Evolutionary conservation across 345 rosid genomes (phyloP).

Genomic region (Salix udensis): DNA sequence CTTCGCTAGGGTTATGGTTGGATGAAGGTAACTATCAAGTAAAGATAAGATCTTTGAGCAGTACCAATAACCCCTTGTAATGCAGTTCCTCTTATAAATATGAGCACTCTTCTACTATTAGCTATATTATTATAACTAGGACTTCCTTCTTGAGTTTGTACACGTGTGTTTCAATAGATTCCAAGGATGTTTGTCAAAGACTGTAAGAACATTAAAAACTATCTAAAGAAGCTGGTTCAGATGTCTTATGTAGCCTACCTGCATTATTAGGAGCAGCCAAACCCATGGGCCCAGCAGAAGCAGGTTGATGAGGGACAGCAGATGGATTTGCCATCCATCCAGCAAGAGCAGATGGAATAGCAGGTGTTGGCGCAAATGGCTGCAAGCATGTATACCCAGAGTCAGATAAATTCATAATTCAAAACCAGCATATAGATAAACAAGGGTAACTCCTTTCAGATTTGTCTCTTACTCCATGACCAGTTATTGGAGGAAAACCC

Average conservation of each 20-base stretch:
- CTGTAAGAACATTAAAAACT: not conserved
- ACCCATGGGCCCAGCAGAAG: slow-evolving; percentile 68
- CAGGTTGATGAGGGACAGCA: slow-evolving; percentile 62
- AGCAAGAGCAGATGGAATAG: slow-evolving; percentile 61
- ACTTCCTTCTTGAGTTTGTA: not conserved
- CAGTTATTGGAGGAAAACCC: slow-evolving; percentile 52
- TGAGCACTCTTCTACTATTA: not conserved
- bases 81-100: not conserved
- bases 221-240: not conserved
- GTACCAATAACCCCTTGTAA: not conserved
- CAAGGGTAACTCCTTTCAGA: not conserved
- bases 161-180: not conserved
- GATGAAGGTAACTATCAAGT: not conserved
- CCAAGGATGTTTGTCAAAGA: not conserved
- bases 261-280: slow-evolving; percentile 55
- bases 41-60: not conserved
- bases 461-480: slow-evolving; percentile 62
- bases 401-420: slow-evolving; percentile 12
- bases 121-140: not conserved
- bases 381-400: slow-evolving; percentile 23
- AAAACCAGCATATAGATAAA: not conserved
- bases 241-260: slow-evolving; percentile 33
- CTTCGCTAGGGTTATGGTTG: not conserved
- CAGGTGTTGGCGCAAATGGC: slow-evolving; percentile 71
- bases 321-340: slow-evolving; percentile 84